A percentile compares a stretch with the other conserved stretches of the same genome.
These are phyloP conservation scores for Eruca vesicaria DNA, from an alignment of 441 rosid species.

Conservation along the genomic window DNA sequence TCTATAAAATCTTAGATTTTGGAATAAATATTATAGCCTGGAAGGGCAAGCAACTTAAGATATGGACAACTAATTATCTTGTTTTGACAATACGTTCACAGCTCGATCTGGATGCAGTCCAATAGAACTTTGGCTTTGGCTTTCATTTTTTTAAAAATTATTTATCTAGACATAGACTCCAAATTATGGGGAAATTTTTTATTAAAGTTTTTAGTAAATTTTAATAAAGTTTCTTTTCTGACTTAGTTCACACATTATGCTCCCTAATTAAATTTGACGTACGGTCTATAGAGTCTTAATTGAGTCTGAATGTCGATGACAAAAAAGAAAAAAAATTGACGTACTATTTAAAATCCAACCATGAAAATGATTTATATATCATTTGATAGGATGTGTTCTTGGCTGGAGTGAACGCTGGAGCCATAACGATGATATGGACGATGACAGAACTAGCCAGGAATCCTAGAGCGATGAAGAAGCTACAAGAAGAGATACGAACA, in stretches of 20 bases:
- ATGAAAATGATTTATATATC: not conserved
- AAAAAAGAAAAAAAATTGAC: no score
- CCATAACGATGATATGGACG: constrained; percentile 1
- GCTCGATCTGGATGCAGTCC: no score
- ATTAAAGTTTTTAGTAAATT: no score
- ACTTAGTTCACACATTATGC: not conserved
- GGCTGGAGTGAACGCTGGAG: constrained; percentile 10
- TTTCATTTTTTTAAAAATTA: no score
- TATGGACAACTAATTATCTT: not conserved
- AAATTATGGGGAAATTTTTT: no score
- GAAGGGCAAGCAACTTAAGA: not conserved
- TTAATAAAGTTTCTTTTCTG: not conserved
- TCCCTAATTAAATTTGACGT: not conserved
- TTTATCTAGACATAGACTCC: no score
- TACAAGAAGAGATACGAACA: constrained; percentile 44
- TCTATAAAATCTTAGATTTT: not conserved
- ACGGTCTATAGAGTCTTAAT: no score
- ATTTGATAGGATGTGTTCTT: constrained; percentile 1
- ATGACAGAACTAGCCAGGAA: constrained; percentile 10
- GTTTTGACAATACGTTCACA: no score
- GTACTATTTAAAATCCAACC: not conserved
- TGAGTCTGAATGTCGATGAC: no score
- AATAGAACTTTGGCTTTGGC: no score
- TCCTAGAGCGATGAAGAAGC: constrained; percentile 27
- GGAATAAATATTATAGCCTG: not conserved